Evolutionary conservation across 108 stramenopile species (phyloP), one percentile per base, ranked within the genome.

Genomic region (Discostella stelligeroides): DNA sequence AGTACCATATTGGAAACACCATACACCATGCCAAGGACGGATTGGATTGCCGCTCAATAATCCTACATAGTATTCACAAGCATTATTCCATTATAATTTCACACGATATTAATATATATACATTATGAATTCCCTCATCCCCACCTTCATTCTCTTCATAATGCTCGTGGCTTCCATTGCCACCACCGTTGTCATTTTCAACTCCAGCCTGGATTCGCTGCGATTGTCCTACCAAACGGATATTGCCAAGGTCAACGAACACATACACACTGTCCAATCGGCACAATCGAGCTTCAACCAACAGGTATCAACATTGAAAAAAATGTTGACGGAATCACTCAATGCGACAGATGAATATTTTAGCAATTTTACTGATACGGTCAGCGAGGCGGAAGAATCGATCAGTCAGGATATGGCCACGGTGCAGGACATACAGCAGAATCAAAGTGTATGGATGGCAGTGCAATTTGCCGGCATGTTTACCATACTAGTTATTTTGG

Each of bases 381-480:
- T 80, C 24, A 60, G 45, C 17, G 73, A 74, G 21, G 73, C 70
- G 0, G 20, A 68, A 23, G 60, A 60, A 11, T 39, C 47, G 9
- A 75, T 80, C 20, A 43, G 68, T 15, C 67, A 80, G 43, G 73
- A 80, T 39, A 38, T 80, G 29, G 40, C 27, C 12, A 21, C 46
- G 4, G 79, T 80, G 15, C 59, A 72, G 7, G 68, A 80, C 45
- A 25, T 74, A 34, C 57, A 60, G 49, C 45, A 69, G 27, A 42
- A 40, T 38, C 71, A 92, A 43, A 81, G 86, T 49, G 73, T 85
- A 0, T 60, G 85, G 25, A 81, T 88, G 40, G 68, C 85, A 12
- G 77, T 79, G 9, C 86, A 92, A 51, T 65, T 91, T 30, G 92
- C 90, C 15, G 91, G 89, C 2, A 92, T 82, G 49, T 94, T 96